These are phyloP conservation scores for Talaromyces sp. DNA, from an alignment of 2,329 filamentous ascomycete genomes.

Conservation along the genomic window DNA sequence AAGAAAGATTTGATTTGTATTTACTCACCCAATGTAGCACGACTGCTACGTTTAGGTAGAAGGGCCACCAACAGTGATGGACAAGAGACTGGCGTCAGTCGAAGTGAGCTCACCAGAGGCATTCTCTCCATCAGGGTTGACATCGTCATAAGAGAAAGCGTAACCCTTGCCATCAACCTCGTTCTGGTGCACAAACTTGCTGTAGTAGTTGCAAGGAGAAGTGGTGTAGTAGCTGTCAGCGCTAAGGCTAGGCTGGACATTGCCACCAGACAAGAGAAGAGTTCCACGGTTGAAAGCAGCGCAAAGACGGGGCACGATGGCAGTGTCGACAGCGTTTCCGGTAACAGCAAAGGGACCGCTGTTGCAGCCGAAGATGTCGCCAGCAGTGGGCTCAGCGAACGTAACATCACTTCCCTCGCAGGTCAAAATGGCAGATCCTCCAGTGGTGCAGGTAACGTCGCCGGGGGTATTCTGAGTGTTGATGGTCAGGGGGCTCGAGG, in stretches of 20 bases:
- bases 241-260: constrained; percentile 44
- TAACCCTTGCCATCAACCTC: constrained; percentile 61
- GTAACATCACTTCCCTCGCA: constrained; percentile 45
- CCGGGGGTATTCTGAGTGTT: constrained; percentile 56
- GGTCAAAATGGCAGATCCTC: constrained; percentile 29
- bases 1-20: not conserved
- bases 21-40: not conserved
- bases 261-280: constrained; percentile 47
- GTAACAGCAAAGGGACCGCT: constrained; percentile 43
- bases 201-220: constrained; percentile 46
- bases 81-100: constrained; percentile 46
- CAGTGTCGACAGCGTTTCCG: constrained; percentile 43
- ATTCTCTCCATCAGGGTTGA: constrained; percentile 52
- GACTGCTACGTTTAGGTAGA: constrained; percentile 1
- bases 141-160: constrained; percentile 67
- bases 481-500: constrained; percentile 44
- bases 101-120: constrained; percentile 55
- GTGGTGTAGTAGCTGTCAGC: constrained; percentile 44
- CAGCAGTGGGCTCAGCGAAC: constrained; percentile 44
- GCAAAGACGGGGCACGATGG: constrained; percentile 49
- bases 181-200: constrained; percentile 54
- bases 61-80: constrained; percentile 47
- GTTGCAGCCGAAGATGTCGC: constrained; percentile 53
- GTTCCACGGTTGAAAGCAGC: constrained; percentile 50
- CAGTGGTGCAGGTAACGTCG: constrained; percentile 45